Evolutionary conservation across 441 rosid species (phyloP), one percentile per base, ranked within the genome.

Genomic region (Erysimum cheiri): DNA sequence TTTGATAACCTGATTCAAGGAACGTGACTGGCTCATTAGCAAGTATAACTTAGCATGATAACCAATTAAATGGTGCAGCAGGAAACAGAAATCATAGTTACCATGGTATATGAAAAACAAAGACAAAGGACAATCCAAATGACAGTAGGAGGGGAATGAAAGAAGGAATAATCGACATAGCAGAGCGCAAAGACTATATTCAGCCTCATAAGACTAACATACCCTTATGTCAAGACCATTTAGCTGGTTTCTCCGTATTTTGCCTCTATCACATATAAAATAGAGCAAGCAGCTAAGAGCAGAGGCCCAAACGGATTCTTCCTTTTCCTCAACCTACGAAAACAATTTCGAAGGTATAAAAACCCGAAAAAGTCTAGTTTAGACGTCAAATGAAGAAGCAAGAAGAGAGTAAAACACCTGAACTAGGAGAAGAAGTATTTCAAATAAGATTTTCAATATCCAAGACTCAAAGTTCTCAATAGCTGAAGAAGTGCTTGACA

Each of bases 171-270:
- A 47, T 43, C 36, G 53, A 60, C 36, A 60, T 19, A 71, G 9
- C 44, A 64, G 41, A 64, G 61, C 67, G 64, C 35, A 63, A 39
- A 48, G 39, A 56, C 64, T 32, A 63, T 36, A 70, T 41, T 64
- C 41, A 58, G 61, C 57, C 58, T 40, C 49, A 19, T 12, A 65
- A 2, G 61, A 57, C 80, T 54, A 67, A 46, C 39, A 44, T 71
- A 96, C 99, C 93, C 99, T 85, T 80, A 96, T 93, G 85, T 93
- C 99, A 73, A 96, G 98, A 70, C 99, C 99, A 76, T 83, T 82
- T 79, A 96, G 81, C 76, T 85, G 85, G 40, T 78, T 85, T 72
- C 95, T 83, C 83, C 81, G 73, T 75, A 96, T 93, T 82, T 85
- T 96, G 61, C 97, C 94, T 74, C 99, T 85, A 60, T 91, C 96